Conservation (phyloP, 1,284 basidiomycete genomes). For the Malassezia globosa region DNA sequence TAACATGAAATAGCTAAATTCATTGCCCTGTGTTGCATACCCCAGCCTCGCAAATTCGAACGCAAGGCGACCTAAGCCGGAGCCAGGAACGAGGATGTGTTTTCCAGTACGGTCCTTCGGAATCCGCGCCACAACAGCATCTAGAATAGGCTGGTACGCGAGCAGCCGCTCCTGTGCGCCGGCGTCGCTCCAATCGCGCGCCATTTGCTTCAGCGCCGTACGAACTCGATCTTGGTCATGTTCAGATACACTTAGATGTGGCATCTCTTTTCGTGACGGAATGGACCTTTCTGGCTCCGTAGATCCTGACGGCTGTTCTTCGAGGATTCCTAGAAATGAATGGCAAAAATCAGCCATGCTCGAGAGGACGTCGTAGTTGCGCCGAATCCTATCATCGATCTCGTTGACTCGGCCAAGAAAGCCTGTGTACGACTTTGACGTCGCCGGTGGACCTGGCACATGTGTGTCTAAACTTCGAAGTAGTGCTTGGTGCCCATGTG, state of each 20-base stretch:
- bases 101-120: conserved; percentile 11
- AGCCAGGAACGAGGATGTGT: conserved; percentile 41
- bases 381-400: conserved; percentile 44
- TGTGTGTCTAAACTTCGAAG: conserved; percentile 26
- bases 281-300: neutral
- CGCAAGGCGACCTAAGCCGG: conserved; percentile 38
- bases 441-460: conserved; percentile 5
- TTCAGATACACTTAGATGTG: conserved; percentile 19
- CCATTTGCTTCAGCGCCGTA: conserved; percentile 43
- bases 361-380: conserved; percentile 37
- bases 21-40: conserved; percentile 41
- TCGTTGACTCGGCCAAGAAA: conserved; percentile 34
- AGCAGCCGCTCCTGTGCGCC: conserved; percentile 25
- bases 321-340: conserved; percentile 27
- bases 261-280: conserved; percentile 10
- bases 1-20: conserved; percentile 45
- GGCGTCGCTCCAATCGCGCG: conserved; percentile 40
- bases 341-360: conserved; percentile 33
- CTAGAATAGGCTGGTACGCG: conserved; percentile 34
- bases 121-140: conserved; percentile 24
- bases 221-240: conserved; percentile 42
- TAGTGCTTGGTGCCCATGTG: conserved; percentile 31
- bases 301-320: no score
- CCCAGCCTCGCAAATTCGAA: conserved; percentile 37
- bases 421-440: conserved; percentile 9